Evolutionary conservation across 805 yeast species (phyloP).

Genomic region (Wickerhamomyces ciferrii): DNA sequence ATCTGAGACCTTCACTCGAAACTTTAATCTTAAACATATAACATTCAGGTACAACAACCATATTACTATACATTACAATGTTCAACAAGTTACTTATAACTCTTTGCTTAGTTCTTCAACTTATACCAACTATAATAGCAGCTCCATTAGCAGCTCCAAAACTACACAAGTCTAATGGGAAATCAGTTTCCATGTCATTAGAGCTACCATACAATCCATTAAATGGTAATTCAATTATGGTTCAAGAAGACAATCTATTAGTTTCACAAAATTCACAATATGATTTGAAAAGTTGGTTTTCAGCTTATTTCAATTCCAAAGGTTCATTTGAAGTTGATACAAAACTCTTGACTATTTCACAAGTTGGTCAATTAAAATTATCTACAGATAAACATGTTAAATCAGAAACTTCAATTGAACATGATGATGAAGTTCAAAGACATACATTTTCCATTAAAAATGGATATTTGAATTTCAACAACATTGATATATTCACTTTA

Average conservation of each 20-base stretch:
- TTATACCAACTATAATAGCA: background rate
- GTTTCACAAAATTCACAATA: background rate
- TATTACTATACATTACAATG: background rate
- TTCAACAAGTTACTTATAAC: background rate
- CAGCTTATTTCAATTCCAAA: background rate
- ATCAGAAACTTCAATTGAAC: background rate
- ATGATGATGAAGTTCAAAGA: background rate
- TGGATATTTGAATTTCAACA: background rate
- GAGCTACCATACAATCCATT: background rate
- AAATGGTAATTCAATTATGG: background rate
- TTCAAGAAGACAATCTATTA: background rate
- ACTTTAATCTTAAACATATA: too few relatives aligned
- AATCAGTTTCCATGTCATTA: background rate
- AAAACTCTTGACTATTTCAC: background rate
- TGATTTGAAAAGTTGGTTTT: background rate
- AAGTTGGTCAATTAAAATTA: background rate
- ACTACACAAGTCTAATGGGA: background rate
- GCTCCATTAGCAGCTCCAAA: background rate
- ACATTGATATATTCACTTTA: background rate
- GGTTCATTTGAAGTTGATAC: background rate
- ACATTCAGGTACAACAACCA: too few relatives aligned
- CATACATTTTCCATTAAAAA: background rate
- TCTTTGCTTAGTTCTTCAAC: background rate
- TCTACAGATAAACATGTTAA: background rate
- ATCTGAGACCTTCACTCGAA: background rate